phyloP scores from a whole-genome alignment of 192 early-diverging fungal genomes.

The Gigaspora rosea region DNA sequence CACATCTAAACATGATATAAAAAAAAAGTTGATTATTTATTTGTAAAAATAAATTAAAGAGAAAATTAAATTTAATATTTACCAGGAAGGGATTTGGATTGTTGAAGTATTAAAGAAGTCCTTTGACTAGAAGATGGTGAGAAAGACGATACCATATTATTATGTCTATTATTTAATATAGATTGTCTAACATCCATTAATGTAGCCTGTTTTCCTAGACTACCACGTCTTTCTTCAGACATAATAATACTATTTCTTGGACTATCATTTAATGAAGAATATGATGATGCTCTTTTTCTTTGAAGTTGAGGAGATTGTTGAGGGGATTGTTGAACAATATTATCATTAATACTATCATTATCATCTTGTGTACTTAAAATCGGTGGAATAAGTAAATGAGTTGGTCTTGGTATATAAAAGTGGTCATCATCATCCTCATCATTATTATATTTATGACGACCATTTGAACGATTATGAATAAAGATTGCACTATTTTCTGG shows the following conservation, averaged over 20 bases:
- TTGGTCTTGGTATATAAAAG: not conserved
- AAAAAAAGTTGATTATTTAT: too few species aligned
- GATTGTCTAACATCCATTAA: slow-evolving; percentile 25
- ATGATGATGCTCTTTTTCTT: not conserved
- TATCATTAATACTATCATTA: not conserved
- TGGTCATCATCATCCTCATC: too few species aligned
- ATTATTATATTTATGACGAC: not conserved
- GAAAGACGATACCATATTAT: not conserved
- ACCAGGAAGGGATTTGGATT: slow-evolving; percentile 1
- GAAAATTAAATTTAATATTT: not conserved
- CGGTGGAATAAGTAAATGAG: not conserved
- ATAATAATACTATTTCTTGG: not conserved
- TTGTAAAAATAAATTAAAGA: not conserved
- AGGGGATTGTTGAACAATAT: not conserved
- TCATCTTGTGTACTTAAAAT: not conserved
- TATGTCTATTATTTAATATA: slow-evolving; percentile 8
- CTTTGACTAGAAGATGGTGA: slow-evolving; percentile 20
- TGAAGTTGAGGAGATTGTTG: not conserved
- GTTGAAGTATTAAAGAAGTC: slow-evolving; percentile 22
- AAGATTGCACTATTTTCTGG: slow-evolving; percentile 18
- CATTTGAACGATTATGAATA: not conserved
- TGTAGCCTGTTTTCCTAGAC: not conserved
- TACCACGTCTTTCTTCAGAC: slow-evolving; percentile 3
- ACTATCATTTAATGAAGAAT: not conserved
- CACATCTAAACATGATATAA: too few species aligned